A percentile compares a stretch with the other conserved stretches of the same genome.
These are phyloP conservation scores for Darksidea phi DNA, from an alignment of 495 filamentous ascomycete species.

Conservation along the genomic window DNA sequence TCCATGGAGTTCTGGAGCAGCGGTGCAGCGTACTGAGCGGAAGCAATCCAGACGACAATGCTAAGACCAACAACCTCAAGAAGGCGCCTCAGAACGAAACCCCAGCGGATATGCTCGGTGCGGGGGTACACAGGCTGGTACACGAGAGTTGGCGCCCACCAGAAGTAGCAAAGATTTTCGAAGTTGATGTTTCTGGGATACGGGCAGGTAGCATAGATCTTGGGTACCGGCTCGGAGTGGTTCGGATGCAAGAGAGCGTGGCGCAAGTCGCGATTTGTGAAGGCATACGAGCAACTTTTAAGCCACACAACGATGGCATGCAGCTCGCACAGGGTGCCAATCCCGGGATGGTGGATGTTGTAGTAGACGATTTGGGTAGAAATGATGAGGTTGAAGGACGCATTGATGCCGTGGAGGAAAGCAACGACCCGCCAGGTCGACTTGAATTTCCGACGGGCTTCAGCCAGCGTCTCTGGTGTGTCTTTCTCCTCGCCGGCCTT, in stretches of 20 bases:
- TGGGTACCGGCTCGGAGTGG: slow-evolving; percentile 61
- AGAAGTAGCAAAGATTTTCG: slow-evolving; percentile 85
- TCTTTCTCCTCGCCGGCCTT: slow-evolving; percentile 48
- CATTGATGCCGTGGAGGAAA: slow-evolving; percentile 75
- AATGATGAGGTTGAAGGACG: slow-evolving; percentile 72
- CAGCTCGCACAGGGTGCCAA: slow-evolving; percentile 84
- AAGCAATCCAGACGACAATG: slow-evolving; percentile 89
- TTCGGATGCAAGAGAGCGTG: slow-evolving; percentile 76
- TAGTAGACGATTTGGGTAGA: slow-evolving; percentile 86
- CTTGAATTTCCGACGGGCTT: slow-evolving; percentile 55
- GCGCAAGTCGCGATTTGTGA: slow-evolving; percentile 93
- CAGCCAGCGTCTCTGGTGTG: slow-evolving; percentile 50
- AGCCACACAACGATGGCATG: slow-evolving; percentile 95
- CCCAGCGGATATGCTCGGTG: slow-evolving; percentile 71
- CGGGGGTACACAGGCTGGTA: slow-evolving; percentile 97
- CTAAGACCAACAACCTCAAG: slow-evolving; percentile 70
- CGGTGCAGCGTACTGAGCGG: slow-evolving; percentile 88
- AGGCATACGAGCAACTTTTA: slow-evolving; percentile 91
- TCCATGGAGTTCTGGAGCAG: slow-evolving; percentile 84
- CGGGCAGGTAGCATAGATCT: slow-evolving; percentile 76
- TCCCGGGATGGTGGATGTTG: slow-evolving; percentile 85
- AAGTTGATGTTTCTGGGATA: slow-evolving; percentile 90
- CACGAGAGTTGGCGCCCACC: slow-evolving; percentile 93
- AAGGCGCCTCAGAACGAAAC: slow-evolving; percentile 79
- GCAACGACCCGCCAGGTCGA: slow-evolving; percentile 77